These are phyloP conservation scores for Laburnicola sp. DNA, from an alignment of 2,329 filamentous ascomycete species.

Conservation along the genomic window DNA sequence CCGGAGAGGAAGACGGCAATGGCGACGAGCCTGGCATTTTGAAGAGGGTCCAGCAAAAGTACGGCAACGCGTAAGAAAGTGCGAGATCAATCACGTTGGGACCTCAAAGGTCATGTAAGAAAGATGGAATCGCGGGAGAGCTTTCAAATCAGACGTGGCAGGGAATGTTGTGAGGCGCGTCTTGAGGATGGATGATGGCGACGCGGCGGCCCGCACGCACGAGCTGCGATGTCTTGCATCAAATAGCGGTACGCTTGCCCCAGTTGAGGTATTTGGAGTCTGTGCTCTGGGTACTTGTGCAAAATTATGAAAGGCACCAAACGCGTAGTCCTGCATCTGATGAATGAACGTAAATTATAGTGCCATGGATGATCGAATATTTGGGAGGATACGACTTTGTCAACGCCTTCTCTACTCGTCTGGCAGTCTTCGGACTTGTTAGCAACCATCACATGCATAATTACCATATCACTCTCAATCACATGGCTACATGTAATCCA, in stretches of 20 bases:
- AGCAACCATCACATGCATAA: too few relatives aligned
- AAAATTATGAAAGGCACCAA: neutral
- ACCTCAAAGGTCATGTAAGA: neutral
- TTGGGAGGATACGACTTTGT: too few relatives aligned
- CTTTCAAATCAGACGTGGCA: neutral
- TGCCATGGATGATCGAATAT: too few relatives aligned
- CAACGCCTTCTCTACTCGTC: too few relatives aligned
- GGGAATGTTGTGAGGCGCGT: conserved; percentile 12
- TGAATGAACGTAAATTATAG: too few relatives aligned
- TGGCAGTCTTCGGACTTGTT: too few relatives aligned
- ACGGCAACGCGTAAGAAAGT: neutral
- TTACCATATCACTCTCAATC: too few relatives aligned
- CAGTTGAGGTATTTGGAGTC: neutral
- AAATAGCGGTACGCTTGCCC: conserved; percentile 2
- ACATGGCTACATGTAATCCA: too few relatives aligned
- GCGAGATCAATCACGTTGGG: neutral
- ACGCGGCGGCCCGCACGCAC: neutral
- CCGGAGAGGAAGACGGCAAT: conserved; percentile 26
- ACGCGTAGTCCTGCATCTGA: neutral
- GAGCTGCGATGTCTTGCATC: conserved; percentile 9
- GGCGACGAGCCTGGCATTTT: conserved; percentile 21
- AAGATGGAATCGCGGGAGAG: neutral
- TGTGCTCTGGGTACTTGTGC: conserved; percentile 1
- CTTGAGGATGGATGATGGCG: neutral
- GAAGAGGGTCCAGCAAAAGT: neutral